Base-by-base conservation (phyloP, 2,329 filamentous ascomycete species). In the Sordariomycetes sp. region DNA sequence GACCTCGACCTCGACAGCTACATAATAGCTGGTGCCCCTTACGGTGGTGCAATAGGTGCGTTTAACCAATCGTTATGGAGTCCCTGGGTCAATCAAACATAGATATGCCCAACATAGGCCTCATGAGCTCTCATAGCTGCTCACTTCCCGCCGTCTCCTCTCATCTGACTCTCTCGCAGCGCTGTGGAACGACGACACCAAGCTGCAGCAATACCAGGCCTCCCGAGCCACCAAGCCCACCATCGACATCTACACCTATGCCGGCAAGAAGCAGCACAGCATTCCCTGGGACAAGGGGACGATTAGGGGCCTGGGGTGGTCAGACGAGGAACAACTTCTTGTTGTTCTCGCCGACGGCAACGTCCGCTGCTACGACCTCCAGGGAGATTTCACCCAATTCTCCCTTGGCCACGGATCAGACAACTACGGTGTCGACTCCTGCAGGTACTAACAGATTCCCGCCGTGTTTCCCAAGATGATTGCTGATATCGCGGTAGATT, bases 1-100 rank as follows among this genome's bases (percentile, higher is more conserved):
- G 91, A 96, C 69, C 79, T 97, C 62, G 92, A 99, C 75, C 82
- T 99, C 64, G 92, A 97, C 77, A 95, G 94, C 76, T 96, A 95
- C 76, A 81, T 93, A 67, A 86, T 97, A 67, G 86, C 87, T 59
- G 94, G 92, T 68, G 95, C 94, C 70, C 91, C 91, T 25, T 97
- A 94, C 72, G 91, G 89, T 66, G 94, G 94, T 67, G 92, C 94
- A 69, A 79, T 97, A 77, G 92, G 92, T 96, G 84, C 71, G 79
- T 66, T 24, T 24, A 43, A 43, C 14, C 37, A 4, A 8, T 32
- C 28, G 8, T 8, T 32, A 4, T n/a, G 40, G 18, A n/a, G 6
- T n/a, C 40, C 2, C 18, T 46, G 18, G 5, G 7, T 46, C 40
- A 2, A n/a, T n/a, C n/a, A 7, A 18, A 7, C 18, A 8, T n/a